Evolutionary conservation across 2,329 filamentous ascomycete species (phyloP), one percentile per base, ranked within the genome.

Genomic region (Rutstroemia sp.): DNA sequence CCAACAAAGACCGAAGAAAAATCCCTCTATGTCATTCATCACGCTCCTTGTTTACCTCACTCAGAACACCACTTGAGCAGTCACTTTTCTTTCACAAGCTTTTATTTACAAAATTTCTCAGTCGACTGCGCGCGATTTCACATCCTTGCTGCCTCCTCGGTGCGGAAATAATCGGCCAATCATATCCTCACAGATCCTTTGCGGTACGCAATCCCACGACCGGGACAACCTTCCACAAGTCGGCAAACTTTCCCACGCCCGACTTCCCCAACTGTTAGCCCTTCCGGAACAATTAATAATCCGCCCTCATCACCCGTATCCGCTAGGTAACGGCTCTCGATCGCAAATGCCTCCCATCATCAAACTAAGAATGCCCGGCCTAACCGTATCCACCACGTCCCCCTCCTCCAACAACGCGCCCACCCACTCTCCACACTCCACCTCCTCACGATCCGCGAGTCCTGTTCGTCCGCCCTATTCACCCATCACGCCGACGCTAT

Each of bases 401-500:
- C 25, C 52, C 3, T 21, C 36, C 5, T 23, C 52, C 27, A 12
- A 21, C 27, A 12, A 21, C 38, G n/a, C 44, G 12, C 36, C 36
- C 7, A 40, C 34, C 21, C 45, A 46, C 9, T 10, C 36, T 16
- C 5, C 38, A 10, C 8, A 40, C 17, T 42, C 47, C 4, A 10
- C 47, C 8, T 49, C 42, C 64, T 42, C 64, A 25, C 57, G 61
- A n/a, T 65, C 63, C 7, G 59, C 63, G 36, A 67, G 65, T 8
- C 66, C 67, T 12, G 51, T 56, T 2, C 66, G 57, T 0, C 68
- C 68, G 38, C 64, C 67, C 1, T 65, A 65, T 49, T 69, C 67
- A 3, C 68, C 68, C 10, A 65, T 70, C 40, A 67, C 68, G 36
- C 67, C 68, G 6, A 64, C 63, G 4, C 56, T 64, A 14, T 51